A percentile compares a stretch with the other conserved stretches of the same genome.
Conservation (phyloP, 192 early-diverging fungal species). For the Rhizoclosmatium globosum region DNA sequence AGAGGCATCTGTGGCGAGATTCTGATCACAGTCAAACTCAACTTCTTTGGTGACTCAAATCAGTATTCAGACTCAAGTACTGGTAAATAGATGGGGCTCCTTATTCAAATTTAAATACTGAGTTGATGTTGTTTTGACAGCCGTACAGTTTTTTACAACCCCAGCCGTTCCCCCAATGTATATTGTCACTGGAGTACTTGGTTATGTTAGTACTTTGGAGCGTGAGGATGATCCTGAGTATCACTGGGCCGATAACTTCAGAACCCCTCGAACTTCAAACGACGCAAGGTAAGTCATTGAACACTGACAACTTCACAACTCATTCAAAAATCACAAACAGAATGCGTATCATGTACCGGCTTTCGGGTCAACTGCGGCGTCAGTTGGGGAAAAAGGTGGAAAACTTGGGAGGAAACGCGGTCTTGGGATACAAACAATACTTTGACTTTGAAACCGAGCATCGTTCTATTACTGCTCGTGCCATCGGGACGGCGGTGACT, state of each 20-base stretch:
- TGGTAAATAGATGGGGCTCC: conserved; percentile 28
- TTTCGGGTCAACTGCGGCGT: conserved; percentile 73
- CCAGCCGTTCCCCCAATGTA: conserved; percentile 63
- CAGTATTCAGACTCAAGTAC: conserved; percentile 81
- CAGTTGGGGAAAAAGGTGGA: conserved; percentile 78
- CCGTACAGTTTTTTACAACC: conserved; percentile 72
- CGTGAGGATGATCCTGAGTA: conserved; percentile 83
- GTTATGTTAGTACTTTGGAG: conserved; percentile 76
- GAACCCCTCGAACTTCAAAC: conserved; percentile 80
- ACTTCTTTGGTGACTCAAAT: conserved; percentile 85
- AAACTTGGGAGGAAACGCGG: conserved; percentile 78
- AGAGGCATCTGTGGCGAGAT: conserved; percentile 78
- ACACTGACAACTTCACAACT: too few species aligned
- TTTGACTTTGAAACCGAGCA: conserved; percentile 82
- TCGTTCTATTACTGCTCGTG: conserved; percentile 74
- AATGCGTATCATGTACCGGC: conserved; percentile 71
- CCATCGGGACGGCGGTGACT: conserved; percentile 78
- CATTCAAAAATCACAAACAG: conserved; percentile 32
- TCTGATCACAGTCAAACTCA: conserved; percentile 72
- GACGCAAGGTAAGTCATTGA: conserved; percentile 50
- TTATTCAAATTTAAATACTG: not conserved
- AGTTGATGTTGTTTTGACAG: conserved; percentile 8
- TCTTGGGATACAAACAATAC: conserved; percentile 75
- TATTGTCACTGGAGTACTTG: conserved; percentile 64
- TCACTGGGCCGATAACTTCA: conserved; percentile 82